phyloP scores from a whole-genome alignment of 2,329 filamentous ascomycete genomes.

The Curvularia hawaiiensis region DNA sequence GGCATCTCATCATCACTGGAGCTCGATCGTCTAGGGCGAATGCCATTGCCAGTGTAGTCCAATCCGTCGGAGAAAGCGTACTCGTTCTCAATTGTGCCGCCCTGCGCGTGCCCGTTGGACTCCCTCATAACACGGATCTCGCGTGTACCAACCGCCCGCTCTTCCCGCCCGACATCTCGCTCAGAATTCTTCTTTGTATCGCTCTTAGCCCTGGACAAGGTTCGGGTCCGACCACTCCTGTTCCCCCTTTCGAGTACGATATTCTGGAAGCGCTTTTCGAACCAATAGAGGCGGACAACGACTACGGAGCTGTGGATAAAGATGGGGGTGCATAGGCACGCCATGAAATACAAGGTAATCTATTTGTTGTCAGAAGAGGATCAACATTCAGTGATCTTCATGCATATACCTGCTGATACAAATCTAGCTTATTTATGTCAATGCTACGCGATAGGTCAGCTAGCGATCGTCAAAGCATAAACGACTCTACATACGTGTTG shows the following conservation, averaged over 20 bases:
- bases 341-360: slow-evolving; percentile 52
- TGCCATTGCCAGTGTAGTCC: slow-evolving; percentile 26
- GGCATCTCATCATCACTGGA: slow-evolving; percentile 25
- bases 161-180: slow-evolving; percentile 52
- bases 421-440: slow-evolving; percentile 54
- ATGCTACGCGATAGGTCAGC: slow-evolving; percentile 44
- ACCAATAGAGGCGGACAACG: slow-evolving; percentile 94
- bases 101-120: slow-evolving; percentile 56
- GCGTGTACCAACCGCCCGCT: slow-evolving; percentile 68
- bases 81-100: slow-evolving; percentile 63
- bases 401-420: slow-evolving; percentile 53
- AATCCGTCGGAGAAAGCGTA: slow-evolving; percentile 54
- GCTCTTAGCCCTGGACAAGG: slow-evolving; percentile 59
- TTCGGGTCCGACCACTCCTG: slow-evolving; percentile 63
- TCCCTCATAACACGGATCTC: slow-evolving; percentile 70
- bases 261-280: slow-evolving; percentile 92
- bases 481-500: slow-evolving; percentile 65
- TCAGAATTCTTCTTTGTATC: slow-evolving; percentile 55
- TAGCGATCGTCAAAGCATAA: background rate
- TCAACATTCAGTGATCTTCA: background rate
- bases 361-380: slow-evolving; percentile 1
- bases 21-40: slow-evolving; percentile 15
- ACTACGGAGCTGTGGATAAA: slow-evolving; percentile 71
- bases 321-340: slow-evolving; percentile 49
- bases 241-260: slow-evolving; percentile 75